Evolutionary conservation across 1,139 yeast species (phyloP).

Genomic region (Debaryomyces fabryi): DNA sequence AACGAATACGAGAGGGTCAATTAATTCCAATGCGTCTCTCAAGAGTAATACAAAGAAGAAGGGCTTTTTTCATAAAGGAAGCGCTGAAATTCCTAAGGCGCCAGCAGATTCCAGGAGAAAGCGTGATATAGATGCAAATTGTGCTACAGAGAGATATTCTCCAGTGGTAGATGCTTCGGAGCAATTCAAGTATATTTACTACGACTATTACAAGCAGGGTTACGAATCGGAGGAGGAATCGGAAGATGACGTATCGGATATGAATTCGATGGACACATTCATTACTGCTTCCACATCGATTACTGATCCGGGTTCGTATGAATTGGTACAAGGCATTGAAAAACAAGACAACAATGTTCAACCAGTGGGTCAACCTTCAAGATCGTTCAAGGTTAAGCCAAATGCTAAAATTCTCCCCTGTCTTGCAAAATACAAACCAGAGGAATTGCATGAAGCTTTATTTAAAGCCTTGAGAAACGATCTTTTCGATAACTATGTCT

Average conservation of each 20-base stretch:
- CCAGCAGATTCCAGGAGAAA: conserved; percentile 29
- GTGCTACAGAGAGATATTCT: conserved; percentile 32
- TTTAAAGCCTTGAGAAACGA: conserved; percentile 30
- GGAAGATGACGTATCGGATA: conserved; percentile 24
- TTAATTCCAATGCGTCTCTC: conserved; percentile 31
- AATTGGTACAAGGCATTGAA: background rate
- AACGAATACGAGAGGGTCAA: conserved; percentile 31
- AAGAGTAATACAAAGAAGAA: conserved; percentile 26
- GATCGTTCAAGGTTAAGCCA: background rate
- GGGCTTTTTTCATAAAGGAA: conserved; percentile 22
- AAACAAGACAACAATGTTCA: background rate
- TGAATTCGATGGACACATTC: conserved; percentile 36
- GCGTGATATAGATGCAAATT: conserved; percentile 34
- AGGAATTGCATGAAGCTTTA: conserved; percentile 30
- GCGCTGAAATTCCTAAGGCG: conserved; percentile 12
- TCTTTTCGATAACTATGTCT: conserved; percentile 37
- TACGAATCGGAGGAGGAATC: conserved; percentile 23
- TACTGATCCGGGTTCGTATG: conserved; percentile 23
- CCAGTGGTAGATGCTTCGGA: conserved; percentile 30
- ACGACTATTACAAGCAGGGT: conserved; percentile 25
- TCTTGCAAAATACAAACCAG: conserved; percentile 27
- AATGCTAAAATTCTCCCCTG: conserved; percentile 16
- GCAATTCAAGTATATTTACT: conserved; percentile 24
- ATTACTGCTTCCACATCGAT: conserved; percentile 41
- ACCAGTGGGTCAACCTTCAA: background rate